phyloP scores from a whole-genome alignment of 345 rosid genomes.

The Chamaenerion angustifolium region DNA sequence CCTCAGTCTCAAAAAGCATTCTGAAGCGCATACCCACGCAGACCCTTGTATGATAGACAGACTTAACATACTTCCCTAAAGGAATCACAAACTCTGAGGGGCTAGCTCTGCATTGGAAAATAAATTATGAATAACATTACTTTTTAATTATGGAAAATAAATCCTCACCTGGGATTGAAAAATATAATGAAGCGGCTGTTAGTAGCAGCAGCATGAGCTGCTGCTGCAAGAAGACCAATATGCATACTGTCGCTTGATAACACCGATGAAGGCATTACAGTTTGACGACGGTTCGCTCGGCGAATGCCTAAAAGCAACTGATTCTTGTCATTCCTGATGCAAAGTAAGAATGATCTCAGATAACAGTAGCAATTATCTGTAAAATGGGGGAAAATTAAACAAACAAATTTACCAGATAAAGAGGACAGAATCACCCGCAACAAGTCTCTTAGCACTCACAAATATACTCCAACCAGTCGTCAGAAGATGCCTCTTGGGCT shows the following conservation, averaged over 20 bases:
- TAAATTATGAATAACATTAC: background rate
- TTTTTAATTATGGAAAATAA: no score
- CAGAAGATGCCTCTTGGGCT: conserved; percentile 45
- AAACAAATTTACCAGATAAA: conserved; percentile 24
- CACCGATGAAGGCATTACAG: conserved; percentile 40
- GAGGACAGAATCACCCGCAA: conserved; percentile 42
- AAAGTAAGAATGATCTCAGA: background rate
- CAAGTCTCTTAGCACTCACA: conserved; percentile 41
- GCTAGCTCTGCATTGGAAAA: conserved; percentile 40
- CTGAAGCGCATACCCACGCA: conserved; percentile 58
- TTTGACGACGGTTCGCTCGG: conserved; percentile 31
- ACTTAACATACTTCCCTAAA: conserved; percentile 36
- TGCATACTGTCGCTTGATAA: conserved; percentile 43
- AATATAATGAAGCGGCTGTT: conserved; percentile 35
- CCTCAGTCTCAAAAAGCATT: conserved; percentile 56
- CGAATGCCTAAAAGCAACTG: conserved; percentile 35
- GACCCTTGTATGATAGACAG: conserved; percentile 38
- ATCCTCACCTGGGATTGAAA: conserved; percentile 31
- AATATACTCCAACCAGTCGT: conserved; percentile 48
- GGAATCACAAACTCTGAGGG: conserved; percentile 51
- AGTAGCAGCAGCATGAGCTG: conserved; percentile 40
- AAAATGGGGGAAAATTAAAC: background rate
- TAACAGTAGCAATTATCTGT: background rate
- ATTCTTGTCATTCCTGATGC: conserved; percentile 35
- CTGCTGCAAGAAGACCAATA: conserved; percentile 46